phyloP scores from a whole-genome alignment of 2,329 filamentous ascomycete species.

The Pochonia chlamydosporia region DNA sequence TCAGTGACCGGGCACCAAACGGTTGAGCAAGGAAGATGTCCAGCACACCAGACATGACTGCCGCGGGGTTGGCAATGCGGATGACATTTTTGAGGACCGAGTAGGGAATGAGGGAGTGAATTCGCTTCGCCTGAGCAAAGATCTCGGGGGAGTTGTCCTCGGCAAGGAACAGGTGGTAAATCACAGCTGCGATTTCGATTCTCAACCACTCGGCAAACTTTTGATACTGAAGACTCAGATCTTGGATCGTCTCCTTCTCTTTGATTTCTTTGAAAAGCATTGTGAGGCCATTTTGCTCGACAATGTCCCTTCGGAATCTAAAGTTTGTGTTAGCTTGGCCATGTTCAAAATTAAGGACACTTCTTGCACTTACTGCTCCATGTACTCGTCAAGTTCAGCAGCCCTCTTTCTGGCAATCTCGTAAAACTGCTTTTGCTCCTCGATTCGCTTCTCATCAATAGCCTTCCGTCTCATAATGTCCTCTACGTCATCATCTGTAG shows the following conservation, averaged over 20 bases:
- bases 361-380: conserved; percentile 67
- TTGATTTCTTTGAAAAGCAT: conserved; percentile 91
- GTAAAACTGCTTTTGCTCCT: conserved; percentile 92
- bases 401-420: conserved; percentile 89
- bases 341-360: no score
- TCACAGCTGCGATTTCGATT: conserved; percentile 92
- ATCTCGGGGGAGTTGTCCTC: conserved; percentile 97
- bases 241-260: conserved; percentile 78
- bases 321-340: conserved; percentile 13
- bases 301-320: conserved; percentile 60
- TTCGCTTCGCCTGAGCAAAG: conserved; percentile 88
- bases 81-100: conserved; percentile 94
- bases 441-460: conserved; percentile 80
- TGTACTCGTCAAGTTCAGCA: conserved; percentile 91
- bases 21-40: conserved; percentile 95
- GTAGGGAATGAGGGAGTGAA: conserved; percentile 93
- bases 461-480: conserved; percentile 76
- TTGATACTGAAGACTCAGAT: conserved; percentile 90
- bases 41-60: conserved; percentile 92
- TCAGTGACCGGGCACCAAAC: conserved; percentile 80
- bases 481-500: conserved; percentile 75
- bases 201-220: conserved; percentile 98
- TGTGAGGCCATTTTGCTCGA: conserved; percentile 76
- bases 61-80: conserved; percentile 89
- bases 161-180: conserved; percentile 95